These are phyloP conservation scores for Podaxis sp. DNA, from an alignment of 768 basidiomycete genomes.

Conservation along the genomic window DNA sequence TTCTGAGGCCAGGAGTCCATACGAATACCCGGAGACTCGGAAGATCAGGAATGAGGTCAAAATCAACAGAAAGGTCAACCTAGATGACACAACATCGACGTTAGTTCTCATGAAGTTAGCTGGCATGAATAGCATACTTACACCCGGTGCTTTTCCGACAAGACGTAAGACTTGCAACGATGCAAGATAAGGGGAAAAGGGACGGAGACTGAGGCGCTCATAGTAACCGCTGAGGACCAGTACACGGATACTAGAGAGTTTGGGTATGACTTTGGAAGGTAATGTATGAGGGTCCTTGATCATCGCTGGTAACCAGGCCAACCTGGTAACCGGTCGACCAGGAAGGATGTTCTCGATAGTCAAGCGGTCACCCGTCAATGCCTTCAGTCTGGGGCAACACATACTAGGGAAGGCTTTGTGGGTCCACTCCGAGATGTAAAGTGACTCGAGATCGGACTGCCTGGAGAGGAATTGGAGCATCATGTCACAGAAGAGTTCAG, in stretches of 20 bases:
- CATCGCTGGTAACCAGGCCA: background rate
- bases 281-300: background rate
- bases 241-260: background rate
- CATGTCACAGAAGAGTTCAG: background rate
- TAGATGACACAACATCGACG: background rate
- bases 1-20: slow-evolving; percentile 5
- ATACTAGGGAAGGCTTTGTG: background rate
- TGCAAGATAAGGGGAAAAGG: background rate
- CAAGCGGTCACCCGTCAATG: background rate
- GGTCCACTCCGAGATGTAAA: background rate
- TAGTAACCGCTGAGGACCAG: background rate
- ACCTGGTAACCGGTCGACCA: background rate
- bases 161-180: slow-evolving; percentile 3
- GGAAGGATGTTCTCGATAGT: slow-evolving; percentile 6
- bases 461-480: background rate
- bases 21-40: background rate
- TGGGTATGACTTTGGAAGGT: background rate
- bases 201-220: background rate
- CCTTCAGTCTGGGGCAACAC: background rate
- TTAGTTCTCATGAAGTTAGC: background rate
- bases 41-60: background rate
- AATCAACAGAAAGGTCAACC: background rate
- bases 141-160: background rate
- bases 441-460: background rate
- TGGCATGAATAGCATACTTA: background rate